Evolutionary conservation across 2,329 filamentous ascomycete genomes (phyloP), one percentile per base, ranked within the genome.

Genomic region (Cladophialophora carrionii): DNA sequence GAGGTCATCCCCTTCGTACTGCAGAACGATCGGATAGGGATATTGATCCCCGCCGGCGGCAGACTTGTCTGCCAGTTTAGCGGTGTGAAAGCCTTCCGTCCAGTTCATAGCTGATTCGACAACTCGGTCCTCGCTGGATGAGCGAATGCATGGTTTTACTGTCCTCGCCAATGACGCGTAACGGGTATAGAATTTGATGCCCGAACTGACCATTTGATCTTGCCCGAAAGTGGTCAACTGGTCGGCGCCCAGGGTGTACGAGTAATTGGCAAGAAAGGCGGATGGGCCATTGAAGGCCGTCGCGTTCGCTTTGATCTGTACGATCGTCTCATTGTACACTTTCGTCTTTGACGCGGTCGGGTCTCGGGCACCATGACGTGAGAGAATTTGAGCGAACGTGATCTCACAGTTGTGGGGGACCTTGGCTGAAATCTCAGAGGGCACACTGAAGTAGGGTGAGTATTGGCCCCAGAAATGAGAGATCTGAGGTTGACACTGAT

Each of bases 381-480:
- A 53, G 29, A 60, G 32, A 32, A 60, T 41, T 37, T 60, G 57
- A 14, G 48, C 57, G 57, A 52, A 60, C 3, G 46, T 60, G 20
- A 60, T 51, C 22, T 60, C 29, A 26, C 57, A 60, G 46, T 20
- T 26, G 37, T 29, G n/a, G 8, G 57, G 48, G 14, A 60, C n/a
- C 1, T 26, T 31, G 31, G 43, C n/a, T 20, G 57, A 52, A 12
- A 60, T 60, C 7, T 53, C 57, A 31, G 57, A 60, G 24, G 57
- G 57, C 31, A 60, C 57, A 29, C 43, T 52, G 31, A 60, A 60
- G 46, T 52, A 60, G 3, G 57, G 48, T 8, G 57, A 60, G 31
- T 60, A 60, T 31, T 60, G 57, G 57, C 57, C 57, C 57, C 57
- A 60, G 10, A 32, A 60, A 46, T 60, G 57, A n/a, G 57, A 60